These are phyloP conservation scores for Mortierella claussenii DNA, from an alignment of 192 early-diverging fungal genomes.

Conservation along the genomic window DNA sequence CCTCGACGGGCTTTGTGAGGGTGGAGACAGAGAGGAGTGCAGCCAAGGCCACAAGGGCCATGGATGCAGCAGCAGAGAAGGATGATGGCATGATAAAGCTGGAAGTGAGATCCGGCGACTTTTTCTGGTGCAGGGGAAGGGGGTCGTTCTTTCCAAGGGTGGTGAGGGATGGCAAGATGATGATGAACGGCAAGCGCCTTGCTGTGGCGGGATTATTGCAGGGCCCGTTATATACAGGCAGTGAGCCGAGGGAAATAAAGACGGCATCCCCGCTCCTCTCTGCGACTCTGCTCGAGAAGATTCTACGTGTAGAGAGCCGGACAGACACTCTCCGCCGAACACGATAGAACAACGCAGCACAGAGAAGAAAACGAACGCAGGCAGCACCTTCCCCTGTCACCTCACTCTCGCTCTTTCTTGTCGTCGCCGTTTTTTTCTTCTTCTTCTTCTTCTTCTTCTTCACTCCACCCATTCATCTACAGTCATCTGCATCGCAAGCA, in stretches of 20 bases:
- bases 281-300: too few species aligned
- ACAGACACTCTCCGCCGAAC: not conserved
- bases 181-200: too few species aligned
- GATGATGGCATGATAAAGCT: constrained; percentile 23
- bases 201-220: too few species aligned
- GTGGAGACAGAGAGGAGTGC: constrained; percentile 38
- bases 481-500: not conserved
- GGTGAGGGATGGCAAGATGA: too few species aligned
- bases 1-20: constrained; percentile 40
- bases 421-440: not conserved
- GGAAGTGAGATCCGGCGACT: not conserved
- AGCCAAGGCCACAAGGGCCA: constrained; percentile 37
- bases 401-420: not conserved
- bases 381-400: too few species aligned
- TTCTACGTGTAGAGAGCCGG: not conserved
- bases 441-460: not conserved
- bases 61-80: constrained; percentile 24
- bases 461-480: not conserved
- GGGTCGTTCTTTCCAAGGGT: too few species aligned
- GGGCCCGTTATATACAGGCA: too few species aligned
- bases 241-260: too few species aligned
- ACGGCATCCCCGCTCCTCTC: too few species aligned
- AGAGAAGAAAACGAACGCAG: not conserved
- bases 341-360: not conserved
- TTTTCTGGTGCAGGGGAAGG: too few species aligned